Percentiles rank a stretch among this genome's conserved stretches.
These are phyloP conservation scores for Westerdykella sp. DNA, from an alignment of 2,329 filamentous ascomycete genomes.

Conservation along the genomic window DNA sequence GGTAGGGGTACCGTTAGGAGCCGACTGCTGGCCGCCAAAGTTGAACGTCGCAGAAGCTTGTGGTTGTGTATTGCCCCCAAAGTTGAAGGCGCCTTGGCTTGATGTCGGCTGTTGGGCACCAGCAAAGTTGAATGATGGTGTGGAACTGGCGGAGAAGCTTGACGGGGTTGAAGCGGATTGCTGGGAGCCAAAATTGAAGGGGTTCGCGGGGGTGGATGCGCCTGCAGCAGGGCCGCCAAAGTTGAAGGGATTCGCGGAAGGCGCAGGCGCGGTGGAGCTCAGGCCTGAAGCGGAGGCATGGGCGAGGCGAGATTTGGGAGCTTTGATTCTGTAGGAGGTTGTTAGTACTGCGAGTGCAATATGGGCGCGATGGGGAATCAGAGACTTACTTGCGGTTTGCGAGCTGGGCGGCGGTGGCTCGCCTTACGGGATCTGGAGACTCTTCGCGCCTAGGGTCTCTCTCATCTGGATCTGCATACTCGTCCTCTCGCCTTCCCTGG, in stretches of 20 bases:
- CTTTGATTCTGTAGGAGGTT: neutral
- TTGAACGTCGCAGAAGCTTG: neutral
- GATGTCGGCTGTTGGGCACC: no score
- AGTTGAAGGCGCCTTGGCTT: no score
- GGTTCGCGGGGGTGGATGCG: conserved; percentile 5
- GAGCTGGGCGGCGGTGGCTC: conserved; percentile 51
- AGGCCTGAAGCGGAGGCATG: neutral
- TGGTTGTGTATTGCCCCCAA: no score
- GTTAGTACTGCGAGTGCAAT: neutral
- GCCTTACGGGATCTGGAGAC: conserved; percentile 42
- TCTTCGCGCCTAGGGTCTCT: conserved; percentile 14
- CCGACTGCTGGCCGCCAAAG: conserved; percentile 1
- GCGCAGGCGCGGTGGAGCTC: neutral
- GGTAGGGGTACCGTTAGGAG: neutral
- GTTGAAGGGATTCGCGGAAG: conserved; percentile 11
- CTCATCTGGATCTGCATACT: conserved; percentile 16
- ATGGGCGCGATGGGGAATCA: neutral
- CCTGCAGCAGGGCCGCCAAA: conserved; percentile 18
- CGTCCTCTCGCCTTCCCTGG: conserved; percentile 23
- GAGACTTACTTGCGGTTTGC: conserved; percentile 50
- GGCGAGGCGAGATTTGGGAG: neutral
- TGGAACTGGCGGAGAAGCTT: neutral
- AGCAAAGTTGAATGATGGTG: neutral
- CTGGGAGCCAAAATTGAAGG: conserved; percentile 3
- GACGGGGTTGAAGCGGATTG: neutral